Percentiles rank a stretch among this genome's conserved stretches.
These are phyloP conservation scores for Digitaria exilis DNA, from an alignment of 202 grass and related monocot genomes.

Conservation along the genomic window DNA sequence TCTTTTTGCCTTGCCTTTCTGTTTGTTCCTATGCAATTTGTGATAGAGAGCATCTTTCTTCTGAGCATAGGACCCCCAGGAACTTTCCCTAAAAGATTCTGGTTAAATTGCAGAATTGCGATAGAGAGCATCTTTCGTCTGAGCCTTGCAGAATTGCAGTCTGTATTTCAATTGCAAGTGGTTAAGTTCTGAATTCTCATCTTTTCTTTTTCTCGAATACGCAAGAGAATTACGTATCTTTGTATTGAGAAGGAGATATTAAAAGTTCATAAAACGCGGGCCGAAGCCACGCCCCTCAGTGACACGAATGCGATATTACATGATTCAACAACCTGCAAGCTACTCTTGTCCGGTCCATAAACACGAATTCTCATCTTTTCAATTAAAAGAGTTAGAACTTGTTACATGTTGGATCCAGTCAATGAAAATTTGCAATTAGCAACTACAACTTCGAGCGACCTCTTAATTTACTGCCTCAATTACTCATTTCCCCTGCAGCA, in stretches of 20 bases:
- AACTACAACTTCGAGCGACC: not conserved
- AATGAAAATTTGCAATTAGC: not conserved
- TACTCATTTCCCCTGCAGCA: not conserved
- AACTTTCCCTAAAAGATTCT: not conserved
- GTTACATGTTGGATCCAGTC: not conserved
- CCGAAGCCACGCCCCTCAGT: no score
- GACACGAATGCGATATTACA: no score
- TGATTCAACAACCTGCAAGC: no score
- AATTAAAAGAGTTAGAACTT: not conserved
- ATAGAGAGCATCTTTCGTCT: no score
- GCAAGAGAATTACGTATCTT: no score
- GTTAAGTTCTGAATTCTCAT: not conserved
- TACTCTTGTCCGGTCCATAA: no score
- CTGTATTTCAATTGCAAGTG: not conserved
- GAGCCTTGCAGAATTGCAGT: not conserved
- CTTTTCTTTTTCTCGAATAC: no score
- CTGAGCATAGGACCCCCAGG: not conserved
- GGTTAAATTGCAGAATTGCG: no score
- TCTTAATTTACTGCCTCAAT: no score
- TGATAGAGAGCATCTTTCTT: not conserved
- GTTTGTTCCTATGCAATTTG: not conserved
- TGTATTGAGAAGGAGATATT: no score
- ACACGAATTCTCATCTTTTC: not conserved
- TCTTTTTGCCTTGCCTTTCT: not conserved
- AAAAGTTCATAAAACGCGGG: no score